These are phyloP conservation scores for Pulveroboletus sp. DNA, from an alignment of 768 basidiomycete genomes.

Conservation along the genomic window DNA sequence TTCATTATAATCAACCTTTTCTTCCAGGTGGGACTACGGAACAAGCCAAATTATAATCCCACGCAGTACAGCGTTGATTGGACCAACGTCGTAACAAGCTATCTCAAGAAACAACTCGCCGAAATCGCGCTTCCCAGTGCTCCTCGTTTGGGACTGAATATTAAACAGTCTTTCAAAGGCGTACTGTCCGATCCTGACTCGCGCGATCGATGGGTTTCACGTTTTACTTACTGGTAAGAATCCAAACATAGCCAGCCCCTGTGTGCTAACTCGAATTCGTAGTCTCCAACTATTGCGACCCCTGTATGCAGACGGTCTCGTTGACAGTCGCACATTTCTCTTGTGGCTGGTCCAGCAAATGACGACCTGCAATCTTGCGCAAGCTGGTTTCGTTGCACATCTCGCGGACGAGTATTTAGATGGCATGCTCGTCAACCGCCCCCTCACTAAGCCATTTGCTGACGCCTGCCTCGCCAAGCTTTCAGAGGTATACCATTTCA, in stretches of 20 bases:
- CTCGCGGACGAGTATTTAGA: constrained; percentile 80
- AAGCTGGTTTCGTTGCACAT: constrained; percentile 71
- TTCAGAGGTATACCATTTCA: constrained; percentile 48
- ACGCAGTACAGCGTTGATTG: constrained; percentile 83
- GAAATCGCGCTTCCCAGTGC: constrained; percentile 81
- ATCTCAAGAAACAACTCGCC: constrained; percentile 78
- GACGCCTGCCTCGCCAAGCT: constrained; percentile 71
- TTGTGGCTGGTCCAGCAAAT: constrained; percentile 79
- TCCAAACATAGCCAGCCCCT: not conserved
- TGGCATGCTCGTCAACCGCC: constrained; percentile 63
- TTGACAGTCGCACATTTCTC: constrained; percentile 76
- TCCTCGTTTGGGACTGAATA: constrained; percentile 70
- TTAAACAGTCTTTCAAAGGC: constrained; percentile 83
- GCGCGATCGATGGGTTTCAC: constrained; percentile 73
- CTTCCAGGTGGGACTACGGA: constrained; percentile 64
- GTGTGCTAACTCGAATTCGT: constrained; percentile 2
- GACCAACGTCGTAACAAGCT: constrained; percentile 77
- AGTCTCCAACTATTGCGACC: constrained; percentile 71
- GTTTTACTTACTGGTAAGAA: constrained; percentile 73
- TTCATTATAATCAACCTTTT: not conserved
- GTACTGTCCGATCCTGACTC: constrained; percentile 69
- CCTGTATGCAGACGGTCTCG: constrained; percentile 78
- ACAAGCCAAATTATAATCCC: constrained; percentile 78
- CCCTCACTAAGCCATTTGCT: constrained; percentile 64
- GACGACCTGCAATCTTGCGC: constrained; percentile 74